Conservation (phyloP, 2,329 filamentous ascomycete species). For the Apiospora malaysiana region DNA sequence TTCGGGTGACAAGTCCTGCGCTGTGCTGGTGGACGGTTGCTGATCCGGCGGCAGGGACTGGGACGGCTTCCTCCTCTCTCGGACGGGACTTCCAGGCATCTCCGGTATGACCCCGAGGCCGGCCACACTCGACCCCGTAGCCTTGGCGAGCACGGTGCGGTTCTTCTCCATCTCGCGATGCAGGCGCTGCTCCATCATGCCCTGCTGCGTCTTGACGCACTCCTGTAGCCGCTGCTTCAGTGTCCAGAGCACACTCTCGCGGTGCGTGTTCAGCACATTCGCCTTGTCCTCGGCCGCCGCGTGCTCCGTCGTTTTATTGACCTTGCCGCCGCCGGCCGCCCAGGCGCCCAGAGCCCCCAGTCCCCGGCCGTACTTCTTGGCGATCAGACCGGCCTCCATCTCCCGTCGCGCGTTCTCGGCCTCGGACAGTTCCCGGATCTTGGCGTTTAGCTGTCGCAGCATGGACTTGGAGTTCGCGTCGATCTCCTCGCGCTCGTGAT, state of each 20-base stretch:
- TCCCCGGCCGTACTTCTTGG: slow-evolving; percentile 70
- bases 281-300: slow-evolving; percentile 72
- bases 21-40: slow-evolving; percentile 30
- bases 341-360: slow-evolving; percentile 69
- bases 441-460: slow-evolving; percentile 82
- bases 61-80: slow-evolving; percentile 29
- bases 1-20: slow-evolving; percentile 73
- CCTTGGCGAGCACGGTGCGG: slow-evolving; percentile 81
- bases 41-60: slow-evolving; percentile 35
- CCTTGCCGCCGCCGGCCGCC: slow-evolving; percentile 69
- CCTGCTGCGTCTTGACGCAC: slow-evolving; percentile 78
- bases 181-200: slow-evolving; percentile 91
- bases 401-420: slow-evolving; percentile 83
- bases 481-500: slow-evolving; percentile 83
- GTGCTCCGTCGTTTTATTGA: slow-evolving; percentile 68
- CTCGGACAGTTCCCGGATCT: slow-evolving; percentile 79
- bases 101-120: slow-evolving; percentile 29
- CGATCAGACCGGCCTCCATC: slow-evolving; percentile 72
- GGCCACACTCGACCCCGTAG: slow-evolving; percentile 44
- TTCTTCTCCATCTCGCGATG: slow-evolving; percentile 87
- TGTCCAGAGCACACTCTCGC: slow-evolving; percentile 86
- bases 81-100: slow-evolving; percentile 26
- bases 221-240: slow-evolving; percentile 76
- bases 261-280: slow-evolving; percentile 70
- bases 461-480: slow-evolving; percentile 87